Percentiles rank a stretch among this genome's conserved stretches.
Conservation (phyloP, 371 early-diverging fungal species). For the Conidiobolus coronatus region DNA sequence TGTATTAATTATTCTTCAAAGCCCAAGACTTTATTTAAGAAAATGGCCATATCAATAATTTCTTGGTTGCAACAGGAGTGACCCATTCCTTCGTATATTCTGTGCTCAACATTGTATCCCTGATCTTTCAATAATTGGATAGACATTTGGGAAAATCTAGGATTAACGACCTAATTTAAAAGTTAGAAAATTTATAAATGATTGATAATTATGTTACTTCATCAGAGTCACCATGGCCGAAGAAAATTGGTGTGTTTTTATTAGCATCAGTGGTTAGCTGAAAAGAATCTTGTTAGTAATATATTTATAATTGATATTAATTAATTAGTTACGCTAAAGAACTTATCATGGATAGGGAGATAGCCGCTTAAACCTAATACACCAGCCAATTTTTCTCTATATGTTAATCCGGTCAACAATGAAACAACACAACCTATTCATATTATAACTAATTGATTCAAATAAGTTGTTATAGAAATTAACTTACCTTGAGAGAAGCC, state of each 20-base stretch:
- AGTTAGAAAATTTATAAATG: background rate
- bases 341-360: constrained; percentile 35
- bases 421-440: constrained; percentile 40
- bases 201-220: constrained; percentile 12
- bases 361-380: constrained; percentile 48
- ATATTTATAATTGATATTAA: too few species aligned
- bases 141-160: constrained; percentile 40
- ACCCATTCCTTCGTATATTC: constrained; percentile 50
- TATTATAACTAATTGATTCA: background rate
- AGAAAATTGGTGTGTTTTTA: constrained; percentile 55
- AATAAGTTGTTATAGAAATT: background rate
- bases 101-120: constrained; percentile 47
- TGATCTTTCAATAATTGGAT: constrained; percentile 29
- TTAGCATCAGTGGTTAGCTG: constrained; percentile 40
- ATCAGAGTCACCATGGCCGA: constrained; percentile 76
- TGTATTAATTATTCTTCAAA: too few species aligned
- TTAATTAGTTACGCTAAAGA: constrained; percentile 19
- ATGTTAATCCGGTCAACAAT: constrained; percentile 44
- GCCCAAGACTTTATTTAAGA: constrained; percentile 22
- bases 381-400: constrained; percentile 37
- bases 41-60: constrained; percentile 38
- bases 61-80: constrained; percentile 60
- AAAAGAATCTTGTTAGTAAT: too few species aligned
- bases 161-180: constrained; percentile 26
- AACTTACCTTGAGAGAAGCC: constrained; percentile 81